These are phyloP conservation scores for Fulvia fulva DNA, from an alignment of 2,329 filamentous ascomycete species.

Conservation along the genomic window DNA sequence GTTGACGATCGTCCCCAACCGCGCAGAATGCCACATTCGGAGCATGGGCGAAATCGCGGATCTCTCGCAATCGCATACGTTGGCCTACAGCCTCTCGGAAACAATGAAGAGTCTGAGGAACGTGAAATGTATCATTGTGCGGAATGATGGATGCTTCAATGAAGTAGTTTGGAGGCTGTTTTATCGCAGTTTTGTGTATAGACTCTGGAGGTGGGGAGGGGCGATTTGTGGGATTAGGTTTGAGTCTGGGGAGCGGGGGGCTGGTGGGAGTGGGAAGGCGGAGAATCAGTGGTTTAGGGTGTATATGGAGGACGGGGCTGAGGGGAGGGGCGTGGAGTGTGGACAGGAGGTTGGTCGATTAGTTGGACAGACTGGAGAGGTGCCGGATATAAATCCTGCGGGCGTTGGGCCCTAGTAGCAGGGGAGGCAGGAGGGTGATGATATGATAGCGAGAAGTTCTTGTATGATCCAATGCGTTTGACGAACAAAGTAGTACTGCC, in stretches of 20 bases:
- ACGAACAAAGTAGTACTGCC: no score
- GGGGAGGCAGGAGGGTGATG: no score
- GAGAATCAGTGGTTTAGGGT: conserved; percentile 19
- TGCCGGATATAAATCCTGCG: conserved; percentile 18
- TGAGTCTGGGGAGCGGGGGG: conserved; percentile 17
- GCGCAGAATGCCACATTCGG: conserved; percentile 27
- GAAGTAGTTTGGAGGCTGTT: conserved; percentile 33
- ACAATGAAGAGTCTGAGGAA: conserved; percentile 32
- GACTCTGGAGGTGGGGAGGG: conserved; percentile 35
- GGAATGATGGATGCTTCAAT: conserved; percentile 33
- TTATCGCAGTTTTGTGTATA: conserved; percentile 32
- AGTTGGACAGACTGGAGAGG: conserved; percentile 19
- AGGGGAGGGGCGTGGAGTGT: conserved; percentile 22
- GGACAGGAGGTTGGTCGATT: conserved; percentile 29
- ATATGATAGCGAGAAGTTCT: no score
- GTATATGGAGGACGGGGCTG: conserved; percentile 8
- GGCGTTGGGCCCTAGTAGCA: conserved; percentile 18
- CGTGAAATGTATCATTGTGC: conserved; percentile 29
- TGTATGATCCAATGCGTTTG: no score
- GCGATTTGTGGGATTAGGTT: conserved; percentile 30
- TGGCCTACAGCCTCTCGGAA: conserved; percentile 36
- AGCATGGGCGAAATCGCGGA: conserved; percentile 35
- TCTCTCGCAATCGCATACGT: conserved; percentile 33
- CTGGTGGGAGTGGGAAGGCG: conserved; percentile 10
- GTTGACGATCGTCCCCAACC: conserved; percentile 30